phyloP scores from a whole-genome alignment of 352 stramenopile species.

The Globisporangium parvum region DNA sequence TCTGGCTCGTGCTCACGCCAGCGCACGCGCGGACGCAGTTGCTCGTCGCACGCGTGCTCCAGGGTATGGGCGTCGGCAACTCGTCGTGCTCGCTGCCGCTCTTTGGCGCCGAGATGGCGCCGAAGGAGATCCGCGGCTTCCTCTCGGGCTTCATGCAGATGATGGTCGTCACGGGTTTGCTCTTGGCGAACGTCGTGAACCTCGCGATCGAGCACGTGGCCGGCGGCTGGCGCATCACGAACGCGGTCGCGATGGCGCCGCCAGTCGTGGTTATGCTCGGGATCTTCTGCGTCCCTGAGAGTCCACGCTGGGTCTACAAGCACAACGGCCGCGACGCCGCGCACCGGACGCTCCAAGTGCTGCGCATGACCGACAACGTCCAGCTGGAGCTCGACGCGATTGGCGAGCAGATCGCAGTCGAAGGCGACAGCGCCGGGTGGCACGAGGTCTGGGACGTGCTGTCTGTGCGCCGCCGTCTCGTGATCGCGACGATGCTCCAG shows the following conservation, averaged over 20 bases:
- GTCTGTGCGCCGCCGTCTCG: conserved; percentile 17
- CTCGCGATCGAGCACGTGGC: conserved; percentile 14
- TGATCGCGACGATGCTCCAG: conserved; percentile 30
- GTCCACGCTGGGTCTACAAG: conserved; percentile 42
- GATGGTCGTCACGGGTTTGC: conserved; percentile 29
- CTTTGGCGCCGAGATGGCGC: conserved; percentile 37
- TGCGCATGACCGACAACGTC: conserved; percentile 28
- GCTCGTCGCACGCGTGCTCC: conserved; percentile 26
- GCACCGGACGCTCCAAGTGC: conserved; percentile 16
- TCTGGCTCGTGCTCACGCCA: conserved; percentile 20
- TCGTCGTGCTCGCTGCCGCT: conserved; percentile 39
- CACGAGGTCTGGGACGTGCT: conserved; percentile 21
- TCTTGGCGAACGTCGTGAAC: conserved; percentile 39
- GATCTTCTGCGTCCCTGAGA: conserved; percentile 45
- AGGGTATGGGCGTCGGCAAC: conserved; percentile 37
- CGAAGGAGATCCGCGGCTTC: conserved; percentile 30
- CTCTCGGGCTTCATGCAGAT: conserved; percentile 42
- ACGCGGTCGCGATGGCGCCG: conserved; percentile 20
- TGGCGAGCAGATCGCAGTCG: conserved; percentile 29
- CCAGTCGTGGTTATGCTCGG: conserved; percentile 33
- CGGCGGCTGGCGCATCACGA: conserved; percentile 31
- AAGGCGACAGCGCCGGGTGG: conserved; percentile 22
- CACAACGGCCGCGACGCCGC: conserved; percentile 28
- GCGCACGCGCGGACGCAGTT: conserved; percentile 17
- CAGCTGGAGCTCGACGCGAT: conserved; percentile 34